A percentile compares a stretch with the other conserved stretches of the same genome.
These are phyloP conservation scores for Metschnikowia gelsemii DNA, from an alignment of 805 yeast species.

Conservation along the genomic window DNA sequence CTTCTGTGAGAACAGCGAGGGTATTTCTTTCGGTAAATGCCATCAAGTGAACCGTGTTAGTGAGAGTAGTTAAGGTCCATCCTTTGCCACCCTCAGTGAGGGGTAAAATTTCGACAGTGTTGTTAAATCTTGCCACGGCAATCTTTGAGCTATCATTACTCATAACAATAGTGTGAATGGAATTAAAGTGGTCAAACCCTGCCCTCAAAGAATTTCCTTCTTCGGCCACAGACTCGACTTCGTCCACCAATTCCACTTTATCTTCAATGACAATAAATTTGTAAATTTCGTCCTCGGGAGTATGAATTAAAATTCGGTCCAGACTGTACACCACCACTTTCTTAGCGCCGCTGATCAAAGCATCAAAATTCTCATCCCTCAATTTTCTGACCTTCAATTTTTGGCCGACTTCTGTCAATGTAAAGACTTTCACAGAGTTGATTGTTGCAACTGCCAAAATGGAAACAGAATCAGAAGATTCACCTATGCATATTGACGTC, in stretches of 20 bases:
- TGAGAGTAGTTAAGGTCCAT: slow-evolving; percentile 54
- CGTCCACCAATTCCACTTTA: slow-evolving; percentile 37
- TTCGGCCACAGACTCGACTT: slow-evolving; percentile 33
- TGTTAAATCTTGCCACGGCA: slow-evolving; percentile 63
- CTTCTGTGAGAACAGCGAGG: slow-evolving; percentile 66
- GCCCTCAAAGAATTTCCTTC: slow-evolving; percentile 15
- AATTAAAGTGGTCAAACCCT: slow-evolving; percentile 47
- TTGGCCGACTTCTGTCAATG: slow-evolving; percentile 44
- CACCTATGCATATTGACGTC: slow-evolving; percentile 62
- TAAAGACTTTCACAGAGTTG: slow-evolving; percentile 66
- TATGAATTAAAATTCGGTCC: slow-evolving; percentile 49
- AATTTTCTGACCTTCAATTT: slow-evolving; percentile 53
- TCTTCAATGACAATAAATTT: slow-evolving; percentile 35
- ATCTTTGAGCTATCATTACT: slow-evolving; percentile 45
- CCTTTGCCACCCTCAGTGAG: slow-evolving; percentile 28
- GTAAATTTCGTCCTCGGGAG: slow-evolving; percentile 62
- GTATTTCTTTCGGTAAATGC: slow-evolving; percentile 52
- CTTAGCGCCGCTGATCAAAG: slow-evolving; percentile 56
- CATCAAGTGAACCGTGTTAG: slow-evolving; percentile 59
- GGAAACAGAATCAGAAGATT: slow-evolving; percentile 47
- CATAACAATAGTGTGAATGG: slow-evolving; percentile 53
- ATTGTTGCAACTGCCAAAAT: slow-evolving; percentile 71
- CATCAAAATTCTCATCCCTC: slow-evolving; percentile 41
- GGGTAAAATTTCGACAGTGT: slow-evolving; percentile 56
- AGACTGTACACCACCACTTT: slow-evolving; percentile 46